Conservation (phyloP, 2,329 filamentous ascomycete genomes). For the Botrytis hyacinthi region DNA sequence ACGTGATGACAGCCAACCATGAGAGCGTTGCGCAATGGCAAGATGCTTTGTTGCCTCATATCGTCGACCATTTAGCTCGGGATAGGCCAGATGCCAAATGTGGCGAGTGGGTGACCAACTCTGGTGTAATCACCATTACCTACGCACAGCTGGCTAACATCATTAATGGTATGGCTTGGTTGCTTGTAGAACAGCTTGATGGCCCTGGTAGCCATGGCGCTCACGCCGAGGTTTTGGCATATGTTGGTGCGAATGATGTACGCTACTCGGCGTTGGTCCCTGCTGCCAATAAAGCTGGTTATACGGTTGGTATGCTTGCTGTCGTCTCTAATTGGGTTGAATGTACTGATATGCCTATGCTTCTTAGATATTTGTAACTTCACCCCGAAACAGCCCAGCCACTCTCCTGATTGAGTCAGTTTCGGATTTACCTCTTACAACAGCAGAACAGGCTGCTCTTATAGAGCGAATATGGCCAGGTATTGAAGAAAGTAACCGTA, state of each 20-base stretch:
- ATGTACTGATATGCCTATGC: too few species aligned
- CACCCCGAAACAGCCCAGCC: too few species aligned
- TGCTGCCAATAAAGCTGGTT: background rate
- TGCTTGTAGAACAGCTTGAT: conserved; percentile 13
- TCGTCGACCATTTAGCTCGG: background rate
- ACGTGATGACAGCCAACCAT: background rate
- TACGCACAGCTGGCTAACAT: conserved; percentile 1
- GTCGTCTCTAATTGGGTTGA: too few species aligned
- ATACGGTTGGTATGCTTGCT: background rate
- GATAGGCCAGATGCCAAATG: conserved; percentile 2
- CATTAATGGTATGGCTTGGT: conserved; percentile 22
- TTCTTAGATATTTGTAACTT: too few species aligned
- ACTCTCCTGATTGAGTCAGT: too few species aligned
- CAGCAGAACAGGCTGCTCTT: too few species aligned
- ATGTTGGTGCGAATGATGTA: conserved; percentile 40
- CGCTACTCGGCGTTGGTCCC: background rate
- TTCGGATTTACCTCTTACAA: too few species aligned
- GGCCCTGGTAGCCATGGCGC: conserved; percentile 29
- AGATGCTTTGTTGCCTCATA: conserved; percentile 1
- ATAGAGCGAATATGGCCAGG: too few species aligned
- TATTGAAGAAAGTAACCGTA: too few species aligned
- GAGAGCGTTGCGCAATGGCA: background rate
- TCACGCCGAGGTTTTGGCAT: conserved; percentile 42
- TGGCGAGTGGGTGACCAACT: background rate
- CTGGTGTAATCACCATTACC: background rate